Evolutionary conservation across 306 rosid genomes (phyloP), one percentile per base, ranked within the genome.

Genomic region (Trichosanthes cucumerina): DNA sequence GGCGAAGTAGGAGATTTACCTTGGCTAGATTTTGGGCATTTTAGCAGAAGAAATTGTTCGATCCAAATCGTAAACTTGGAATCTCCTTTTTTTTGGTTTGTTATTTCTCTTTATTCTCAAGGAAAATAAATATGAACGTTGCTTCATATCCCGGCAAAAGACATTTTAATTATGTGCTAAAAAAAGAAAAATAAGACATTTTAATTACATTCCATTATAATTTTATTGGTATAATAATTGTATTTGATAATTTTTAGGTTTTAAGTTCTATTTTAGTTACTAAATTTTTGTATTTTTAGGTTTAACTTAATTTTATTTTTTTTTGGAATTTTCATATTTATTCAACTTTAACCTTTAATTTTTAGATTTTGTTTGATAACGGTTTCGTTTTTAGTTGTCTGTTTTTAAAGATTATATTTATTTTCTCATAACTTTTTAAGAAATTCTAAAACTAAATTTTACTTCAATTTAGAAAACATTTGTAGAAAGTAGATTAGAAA

Each of bases 71-170:
- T 7, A 28, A 31, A 3, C 31, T 74, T 31, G 11, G 58, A 72
- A 46, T 14, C n/a, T 47, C 0, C 11, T 26, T 23, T 21, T 46
- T 71, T 24, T 46, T 6, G n/a, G 18, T 70, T 65, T 18, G 14
- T 6, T 46, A 12, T 44, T 24, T 72, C 36, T 16, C 77, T 73
- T 73, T 28, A 73, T 47, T 73, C 26, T 26, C 0, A 26, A 70
- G 39, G 34, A 43, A 43, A 44, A 71, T 71, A 44, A 43, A 71
- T 24, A 5, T 0, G 5, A 73, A 28, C 77, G 4, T 74, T 74
- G 15, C 78, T 74, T 74, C 78, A 74, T 19, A 74, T 49, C 41
- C 2, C 44, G 6, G 63, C 78, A 74, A 74, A 74, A 72, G 24
- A 74, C 28, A 74, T 74, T 74, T 52, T 52, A 52, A 52, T 52